phyloP scores from a whole-genome alignment of 805 yeast species.

The Hyphopichia homilentoma region DNA sequence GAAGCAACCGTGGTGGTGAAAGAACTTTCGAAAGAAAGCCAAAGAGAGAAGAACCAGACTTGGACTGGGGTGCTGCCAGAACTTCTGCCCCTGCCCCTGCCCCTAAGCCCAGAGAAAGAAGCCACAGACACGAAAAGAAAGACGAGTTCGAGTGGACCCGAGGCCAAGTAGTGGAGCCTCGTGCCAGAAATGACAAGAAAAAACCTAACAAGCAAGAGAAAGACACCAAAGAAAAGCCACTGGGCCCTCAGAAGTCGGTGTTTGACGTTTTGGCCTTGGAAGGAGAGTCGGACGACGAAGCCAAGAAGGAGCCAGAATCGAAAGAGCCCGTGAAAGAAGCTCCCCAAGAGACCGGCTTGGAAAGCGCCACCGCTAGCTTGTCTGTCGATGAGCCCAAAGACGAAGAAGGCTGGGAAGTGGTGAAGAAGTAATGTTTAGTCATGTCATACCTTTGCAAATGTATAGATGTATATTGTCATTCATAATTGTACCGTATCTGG shows the following conservation, averaged over 20 bases:
- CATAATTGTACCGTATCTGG: too few relatives aligned
- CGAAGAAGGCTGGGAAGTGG: slow-evolving; percentile 36
- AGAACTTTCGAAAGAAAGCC: slow-evolving; percentile 7
- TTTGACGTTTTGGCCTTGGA: slow-evolving; percentile 31
- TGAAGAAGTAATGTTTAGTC: slow-evolving; percentile 22
- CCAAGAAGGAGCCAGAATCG: slow-evolving; percentile 14
- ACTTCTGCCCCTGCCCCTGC: slow-evolving; percentile 22
- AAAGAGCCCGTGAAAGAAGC: slow-evolving; percentile 7
- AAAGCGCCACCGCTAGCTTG: slow-evolving; percentile 22
- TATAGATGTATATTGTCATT: too few relatives aligned
- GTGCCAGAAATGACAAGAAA: slow-evolving; percentile 5
- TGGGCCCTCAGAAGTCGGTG: slow-evolving; percentile 31
- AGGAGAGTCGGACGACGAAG: slow-evolving; percentile 28
- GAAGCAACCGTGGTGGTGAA: slow-evolving; percentile 18
- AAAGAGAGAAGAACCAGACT: slow-evolving; percentile 17
- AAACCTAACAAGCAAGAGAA: slow-evolving; percentile 6
- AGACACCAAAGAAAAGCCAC: slow-evolving; percentile 16
- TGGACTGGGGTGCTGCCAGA: slow-evolving; percentile 30
- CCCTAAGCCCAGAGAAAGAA: slow-evolving; percentile 17
- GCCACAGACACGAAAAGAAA: slow-evolving; percentile 25
- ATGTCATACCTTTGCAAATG: not conserved
- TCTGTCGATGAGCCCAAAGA: slow-evolving; percentile 19
- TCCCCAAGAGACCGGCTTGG: slow-evolving; percentile 16
- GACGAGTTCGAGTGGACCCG: slow-evolving; percentile 36
- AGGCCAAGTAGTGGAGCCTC: slow-evolving; percentile 29